Base-by-base conservation (phyloP, 2,329 filamentous ascomycete species). In the Trichophyton benhamiae region DNA sequence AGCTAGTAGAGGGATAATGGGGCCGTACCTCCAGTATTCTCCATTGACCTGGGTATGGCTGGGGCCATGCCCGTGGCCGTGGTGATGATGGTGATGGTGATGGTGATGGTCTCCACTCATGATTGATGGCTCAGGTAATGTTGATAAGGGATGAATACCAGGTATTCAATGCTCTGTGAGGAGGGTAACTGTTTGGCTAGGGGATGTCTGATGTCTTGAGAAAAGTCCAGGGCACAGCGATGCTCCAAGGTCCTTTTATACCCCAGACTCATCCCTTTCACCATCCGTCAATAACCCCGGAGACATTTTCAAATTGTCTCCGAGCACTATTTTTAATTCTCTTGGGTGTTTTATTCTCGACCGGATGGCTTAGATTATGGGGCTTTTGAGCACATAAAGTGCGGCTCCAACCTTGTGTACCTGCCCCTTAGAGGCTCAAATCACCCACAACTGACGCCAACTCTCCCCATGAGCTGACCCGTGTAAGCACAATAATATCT, bases 1-100 rank as follows among this genome's bases (percentile, higher is more conserved):
- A n/a, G n/a, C 4, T n/a, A 17, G 2, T n/a, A 2, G n/a, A 5
- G 22, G 33, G 15, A n/a, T 3, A 46, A 30, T 33, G 13, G 25
- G 8, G 20, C 48, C 48, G 44, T 63, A 65, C 64, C 59, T 63
- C 58, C 57, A 65, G 27, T 62, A 65, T 13, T 64, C 60, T 38
- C 64, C 58, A 52, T 64, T 65, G 27, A 42, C 30, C 33, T 58
- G 33, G n/a, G 57, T 22, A 44, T 44, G 38, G 36, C 30, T 20
- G 20, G 11, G 57, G n/a, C 30, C 17, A 36, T 61, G 53, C 5
- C 55, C 27, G 36, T 61, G 61, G 22, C 59, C 27, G 33, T 61
- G 59, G 8, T 58, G 49, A n/a, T 63, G 44, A 59, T 48, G 22
- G 27, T 57, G 59, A 6, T 58, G 49, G 22, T 63, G 44, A 59